phyloP scores from a whole-genome alignment of 352 stramenopile species.

The Pythium scleroteichum region DNA sequence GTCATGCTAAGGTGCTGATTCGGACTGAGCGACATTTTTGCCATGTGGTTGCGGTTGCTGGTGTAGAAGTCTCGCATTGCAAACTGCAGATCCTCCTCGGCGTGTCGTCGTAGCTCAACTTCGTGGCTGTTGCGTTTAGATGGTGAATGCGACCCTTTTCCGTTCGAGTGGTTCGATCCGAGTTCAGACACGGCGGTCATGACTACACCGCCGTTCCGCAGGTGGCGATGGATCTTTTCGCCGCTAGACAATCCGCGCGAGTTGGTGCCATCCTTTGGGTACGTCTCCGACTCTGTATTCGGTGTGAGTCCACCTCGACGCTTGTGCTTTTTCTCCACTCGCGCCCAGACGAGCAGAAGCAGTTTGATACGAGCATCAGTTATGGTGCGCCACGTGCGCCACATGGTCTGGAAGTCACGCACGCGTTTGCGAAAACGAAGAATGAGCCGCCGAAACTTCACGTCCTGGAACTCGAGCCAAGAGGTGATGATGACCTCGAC shows the following conservation, averaged over 20 bases:
- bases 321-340: conserved; percentile 60
- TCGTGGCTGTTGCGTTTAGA: conserved; percentile 28
- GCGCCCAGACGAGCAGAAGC: conserved; percentile 64
- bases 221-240: conserved; percentile 47
- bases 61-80: conserved; percentile 67
- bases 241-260: conserved; percentile 1
- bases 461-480: conserved; percentile 81
- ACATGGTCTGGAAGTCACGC: conserved; percentile 74
- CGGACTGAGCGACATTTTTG: no score
- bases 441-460: conserved; percentile 81
- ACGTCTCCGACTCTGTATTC: background rate
- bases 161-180: background rate
- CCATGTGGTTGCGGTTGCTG: conserved; percentile 16
- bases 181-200: conserved; percentile 35
- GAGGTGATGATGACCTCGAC: conserved; percentile 66
- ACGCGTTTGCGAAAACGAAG: conserved; percentile 76
- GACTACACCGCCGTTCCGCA: conserved; percentile 57
- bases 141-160: background rate
- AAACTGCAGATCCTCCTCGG: conserved; percentile 54
- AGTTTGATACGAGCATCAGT: conserved; percentile 75
- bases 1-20: conserved; percentile 16
- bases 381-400: conserved; percentile 66
- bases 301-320: conserved; percentile 35
- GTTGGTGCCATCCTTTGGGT: background rate
- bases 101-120: conserved; percentile 41